Percentiles rank a stretch among this genome's conserved stretches.
phyloP scores from a whole-genome alignment of 805 yeast species.

The Scheffersomyces amazonensis region DNA sequence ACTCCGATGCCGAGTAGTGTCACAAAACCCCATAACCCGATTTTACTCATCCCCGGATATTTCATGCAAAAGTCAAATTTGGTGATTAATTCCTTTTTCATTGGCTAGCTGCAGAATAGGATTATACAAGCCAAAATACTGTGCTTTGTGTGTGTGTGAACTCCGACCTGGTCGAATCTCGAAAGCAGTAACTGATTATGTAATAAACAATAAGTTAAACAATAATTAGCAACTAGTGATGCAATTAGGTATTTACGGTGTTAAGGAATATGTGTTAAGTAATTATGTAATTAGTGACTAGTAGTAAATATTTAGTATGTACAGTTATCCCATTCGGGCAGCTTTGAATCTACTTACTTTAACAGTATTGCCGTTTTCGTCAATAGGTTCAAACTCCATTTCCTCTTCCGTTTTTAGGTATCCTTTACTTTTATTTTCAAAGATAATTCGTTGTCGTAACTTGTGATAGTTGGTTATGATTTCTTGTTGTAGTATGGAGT shows the following conservation, averaged over 20 bases:
- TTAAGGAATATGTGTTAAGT: not conserved
- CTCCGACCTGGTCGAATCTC: too few relatives aligned
- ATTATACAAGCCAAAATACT: too few relatives aligned
- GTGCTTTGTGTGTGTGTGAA: too few relatives aligned
- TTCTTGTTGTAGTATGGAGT: constrained; percentile 42
- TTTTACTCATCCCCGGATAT: too few relatives aligned
- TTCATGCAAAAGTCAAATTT: too few relatives aligned
- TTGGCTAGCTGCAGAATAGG: too few relatives aligned
- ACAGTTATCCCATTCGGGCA: constrained; percentile 31
- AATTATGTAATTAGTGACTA: not conserved
- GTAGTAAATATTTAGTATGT: not conserved
- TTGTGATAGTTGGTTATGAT: constrained; percentile 56
- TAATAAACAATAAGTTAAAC: too few relatives aligned
- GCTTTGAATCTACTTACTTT: constrained; percentile 69
- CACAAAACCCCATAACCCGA: too few relatives aligned
- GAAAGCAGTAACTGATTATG: too few relatives aligned
- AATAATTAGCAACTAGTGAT: not conserved
- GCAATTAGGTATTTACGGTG: not conserved
- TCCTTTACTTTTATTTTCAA: constrained; percentile 39
- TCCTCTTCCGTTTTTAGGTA: constrained; percentile 46
- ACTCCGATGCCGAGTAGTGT: too few relatives aligned
- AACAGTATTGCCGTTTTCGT: constrained; percentile 57
- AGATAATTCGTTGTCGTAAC: constrained; percentile 50
- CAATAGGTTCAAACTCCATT: constrained; percentile 64
- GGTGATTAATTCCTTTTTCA: too few relatives aligned